Percentiles rank a stretch among this genome's conserved stretches.
These are phyloP conservation scores for Solanum corneliomulleri DNA, from an alignment of 257 asterid species.

Conservation along the genomic window DNA sequence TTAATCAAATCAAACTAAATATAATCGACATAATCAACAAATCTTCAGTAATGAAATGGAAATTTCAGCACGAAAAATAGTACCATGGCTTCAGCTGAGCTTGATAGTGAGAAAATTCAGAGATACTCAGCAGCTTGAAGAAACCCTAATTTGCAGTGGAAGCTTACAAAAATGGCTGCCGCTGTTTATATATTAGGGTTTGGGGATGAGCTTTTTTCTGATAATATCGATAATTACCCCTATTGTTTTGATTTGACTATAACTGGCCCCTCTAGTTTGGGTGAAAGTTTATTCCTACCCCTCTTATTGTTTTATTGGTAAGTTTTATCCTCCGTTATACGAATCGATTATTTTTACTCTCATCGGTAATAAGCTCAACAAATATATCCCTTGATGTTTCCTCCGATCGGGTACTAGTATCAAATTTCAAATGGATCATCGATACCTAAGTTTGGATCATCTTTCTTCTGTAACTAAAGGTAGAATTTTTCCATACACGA, in stretches of 20 bases:
- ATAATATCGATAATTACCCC: neutral
- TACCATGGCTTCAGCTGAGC: conserved; percentile 2
- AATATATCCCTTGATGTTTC: neutral
- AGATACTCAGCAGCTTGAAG: neutral
- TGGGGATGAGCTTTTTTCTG: neutral
- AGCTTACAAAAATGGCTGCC: neutral
- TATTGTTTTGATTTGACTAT: neutral
- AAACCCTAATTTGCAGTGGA: neutral
- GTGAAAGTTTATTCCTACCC: neutral
- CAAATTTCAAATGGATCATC: neutral
- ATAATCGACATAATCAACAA: neutral
- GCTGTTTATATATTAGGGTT: conserved; percentile 2
- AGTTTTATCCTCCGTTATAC: neutral
- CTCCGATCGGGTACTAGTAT: neutral
- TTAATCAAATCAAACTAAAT: neutral
- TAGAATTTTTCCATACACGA: accelerated
- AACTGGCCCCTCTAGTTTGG: neutral
- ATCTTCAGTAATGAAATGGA: neutral
- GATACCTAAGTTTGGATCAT: neutral
- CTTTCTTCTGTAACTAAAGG: accelerated
- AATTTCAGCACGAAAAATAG: neutral
- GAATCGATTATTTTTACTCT: neutral
- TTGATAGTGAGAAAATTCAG: neutral
- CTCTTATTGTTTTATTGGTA: neutral
- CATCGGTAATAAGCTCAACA: neutral